Evolutionary conservation across 345 rosid genomes (phyloP).

Genomic region (Diplotaxis tenuifolia): DNA sequence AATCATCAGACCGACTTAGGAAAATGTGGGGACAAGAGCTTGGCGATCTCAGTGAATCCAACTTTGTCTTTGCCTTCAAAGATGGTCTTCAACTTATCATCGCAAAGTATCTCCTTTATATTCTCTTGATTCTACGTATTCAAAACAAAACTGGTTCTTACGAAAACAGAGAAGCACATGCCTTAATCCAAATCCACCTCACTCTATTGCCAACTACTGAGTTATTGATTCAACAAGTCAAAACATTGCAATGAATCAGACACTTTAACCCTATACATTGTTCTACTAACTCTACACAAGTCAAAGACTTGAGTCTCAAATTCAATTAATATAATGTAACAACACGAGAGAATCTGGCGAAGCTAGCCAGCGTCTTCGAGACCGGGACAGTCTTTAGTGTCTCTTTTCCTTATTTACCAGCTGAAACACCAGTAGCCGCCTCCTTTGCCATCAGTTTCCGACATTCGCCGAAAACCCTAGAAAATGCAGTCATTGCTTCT

Average conservation of each 20-base stretch:
- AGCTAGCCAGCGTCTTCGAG: slow-evolving; percentile 29
- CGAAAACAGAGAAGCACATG: neutral
- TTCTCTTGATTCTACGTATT: slow-evolving; percentile 60
- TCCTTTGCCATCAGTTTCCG: slow-evolving; percentile 30
- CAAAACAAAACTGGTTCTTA: neutral
- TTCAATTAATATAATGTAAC: neutral
- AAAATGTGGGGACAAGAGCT: no score
- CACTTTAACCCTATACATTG: neutral
- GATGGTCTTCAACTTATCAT: slow-evolving; percentile 68
- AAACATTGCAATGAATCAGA: neutral
- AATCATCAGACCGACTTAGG: no score
- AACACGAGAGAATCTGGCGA: slow-evolving; percentile 41
- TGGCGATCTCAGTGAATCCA: no score
- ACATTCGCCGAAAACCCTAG: slow-evolving; percentile 35
- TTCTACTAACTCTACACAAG: neutral
- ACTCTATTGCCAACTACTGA: neutral
- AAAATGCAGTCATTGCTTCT: slow-evolving; percentile 22
- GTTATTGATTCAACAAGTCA: neutral
- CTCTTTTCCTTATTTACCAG: slow-evolving; percentile 4
- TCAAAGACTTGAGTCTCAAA: neutral
- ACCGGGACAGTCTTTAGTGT: no score
- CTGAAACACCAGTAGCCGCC: neutral
- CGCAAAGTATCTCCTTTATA: slow-evolving; percentile 71
- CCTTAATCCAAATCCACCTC: neutral
- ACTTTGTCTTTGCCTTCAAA: slow-evolving; percentile 68